Evolutionary conservation across 2,329 filamentous ascomycete genomes (phyloP).

Genomic region (Botrytis medusae): DNA sequence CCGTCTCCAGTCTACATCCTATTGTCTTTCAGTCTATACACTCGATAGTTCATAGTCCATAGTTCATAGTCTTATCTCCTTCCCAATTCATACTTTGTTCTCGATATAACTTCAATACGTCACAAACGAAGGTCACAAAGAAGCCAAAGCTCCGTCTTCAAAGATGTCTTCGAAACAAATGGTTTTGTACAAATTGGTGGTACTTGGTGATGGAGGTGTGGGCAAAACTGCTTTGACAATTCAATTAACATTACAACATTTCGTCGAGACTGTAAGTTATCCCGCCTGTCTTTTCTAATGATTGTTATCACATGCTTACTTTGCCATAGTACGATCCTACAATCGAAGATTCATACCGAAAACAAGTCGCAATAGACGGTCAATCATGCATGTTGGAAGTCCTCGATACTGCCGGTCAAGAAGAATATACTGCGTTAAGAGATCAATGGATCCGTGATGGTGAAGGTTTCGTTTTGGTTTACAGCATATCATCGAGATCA

Average conservation of each 20-base stretch:
- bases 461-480: constrained; percentile 95
- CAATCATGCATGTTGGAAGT: constrained; percentile 98
- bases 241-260: constrained; percentile 96
- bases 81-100: neutral
- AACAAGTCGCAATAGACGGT: constrained; percentile 88
- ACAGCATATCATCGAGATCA: constrained; percentile 95
- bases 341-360: constrained; percentile 84
- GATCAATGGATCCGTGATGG: constrained; percentile 99
- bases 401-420: constrained; percentile 94
- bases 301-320: constrained; percentile 29
- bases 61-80: neutral
- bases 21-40: neutral
- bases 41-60: neutral
- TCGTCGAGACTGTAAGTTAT: constrained; percentile 78
- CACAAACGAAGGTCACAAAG: constrained; percentile 6
- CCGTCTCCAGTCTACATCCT: neutral
- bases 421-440: constrained; percentile 94
- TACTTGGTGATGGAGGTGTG: constrained; percentile 89
- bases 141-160: neutral
- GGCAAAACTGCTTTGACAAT: constrained; percentile 94
- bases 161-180: constrained; percentile 53
- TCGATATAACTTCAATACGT: constrained; percentile 9
- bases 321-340: constrained; percentile 68
- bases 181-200: constrained; percentile 95
- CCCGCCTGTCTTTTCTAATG: neutral